These are phyloP conservation scores for Rhipidocladum racemiflorum DNA, from an alignment of 176 grass and related monocot species.

Conservation along the genomic window DNA sequence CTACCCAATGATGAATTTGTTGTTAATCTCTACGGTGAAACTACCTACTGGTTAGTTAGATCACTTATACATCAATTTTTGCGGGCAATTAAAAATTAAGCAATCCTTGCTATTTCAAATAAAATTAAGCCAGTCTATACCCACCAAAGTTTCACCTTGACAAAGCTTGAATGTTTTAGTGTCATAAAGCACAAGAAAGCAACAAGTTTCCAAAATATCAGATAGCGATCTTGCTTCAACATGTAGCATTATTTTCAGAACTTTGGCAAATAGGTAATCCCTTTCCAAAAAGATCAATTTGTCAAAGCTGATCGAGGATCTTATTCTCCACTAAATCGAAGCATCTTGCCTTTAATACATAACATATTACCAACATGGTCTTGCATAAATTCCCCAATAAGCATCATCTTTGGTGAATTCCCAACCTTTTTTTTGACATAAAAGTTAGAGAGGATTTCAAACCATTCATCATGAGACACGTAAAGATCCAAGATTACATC, in stretches of 20 bases:
- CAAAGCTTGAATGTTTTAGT: not conserved
- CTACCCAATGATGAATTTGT: not conserved
- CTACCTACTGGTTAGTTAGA: not conserved
- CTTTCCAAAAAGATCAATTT: slow-evolving; percentile 1
- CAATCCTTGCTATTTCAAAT: not conserved
- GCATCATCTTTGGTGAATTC: not conserved
- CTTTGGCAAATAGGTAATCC: slow-evolving; percentile 6
- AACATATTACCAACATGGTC: slow-evolving; percentile 16
- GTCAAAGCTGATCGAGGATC: slow-evolving; percentile 14
- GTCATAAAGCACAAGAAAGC: not conserved
- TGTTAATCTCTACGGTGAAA: not conserved
- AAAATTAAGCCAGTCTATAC: not conserved
- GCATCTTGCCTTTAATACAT: not conserved
- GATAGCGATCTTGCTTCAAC: not conserved
- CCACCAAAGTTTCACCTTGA: not conserved
- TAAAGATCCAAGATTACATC: not conserved
- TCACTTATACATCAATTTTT: not conserved
- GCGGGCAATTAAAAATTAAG: not conserved
- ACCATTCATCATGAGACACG: not conserved
- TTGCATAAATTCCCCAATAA: not conserved
- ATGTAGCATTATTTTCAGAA: slow-evolving; percentile 9
- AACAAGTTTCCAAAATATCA: not conserved
- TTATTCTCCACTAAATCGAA: slow-evolving; percentile 29
- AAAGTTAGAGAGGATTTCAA: not conserved
- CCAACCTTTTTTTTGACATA: not conserved